Evolutionary conservation across 495 filamentous ascomycete genomes (phyloP).

Genomic region (Aspergillus bertholletiae): DNA sequence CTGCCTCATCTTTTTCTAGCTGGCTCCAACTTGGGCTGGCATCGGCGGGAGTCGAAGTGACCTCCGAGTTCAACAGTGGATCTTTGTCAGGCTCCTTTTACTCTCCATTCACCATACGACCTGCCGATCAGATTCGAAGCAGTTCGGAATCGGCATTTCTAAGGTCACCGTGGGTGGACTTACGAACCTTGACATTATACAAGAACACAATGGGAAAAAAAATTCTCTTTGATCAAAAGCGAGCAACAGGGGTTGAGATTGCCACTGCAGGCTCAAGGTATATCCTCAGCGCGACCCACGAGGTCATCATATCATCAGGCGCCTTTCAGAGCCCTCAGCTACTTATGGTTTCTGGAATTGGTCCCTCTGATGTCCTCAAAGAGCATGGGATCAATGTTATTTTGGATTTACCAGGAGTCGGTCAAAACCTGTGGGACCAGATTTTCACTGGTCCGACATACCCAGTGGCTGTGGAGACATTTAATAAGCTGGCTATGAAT

Average conservation of each 20-base stretch:
- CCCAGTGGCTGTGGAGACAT: constrained; percentile 37
- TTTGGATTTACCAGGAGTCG: constrained; percentile 45
- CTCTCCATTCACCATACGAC: constrained; percentile 31
- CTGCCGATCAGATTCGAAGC: constrained; percentile 26
- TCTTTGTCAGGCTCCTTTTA: constrained; percentile 38
- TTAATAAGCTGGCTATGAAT: constrained; percentile 20
- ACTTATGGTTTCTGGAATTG: constrained; percentile 49
- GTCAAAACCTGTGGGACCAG: constrained; percentile 50
- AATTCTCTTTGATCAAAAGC: constrained; percentile 35
- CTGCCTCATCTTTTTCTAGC: constrained; percentile 27
- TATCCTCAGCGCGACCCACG: constrained; percentile 37
- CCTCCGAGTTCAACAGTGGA: constrained; percentile 27
- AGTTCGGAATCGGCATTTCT: constrained; percentile 40
- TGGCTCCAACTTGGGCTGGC: constrained; percentile 27
- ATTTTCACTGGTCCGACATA: constrained; percentile 32
- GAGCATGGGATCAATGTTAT: constrained; percentile 35
- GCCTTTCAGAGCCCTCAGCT: constrained; percentile 48
- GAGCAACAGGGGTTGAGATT: constrained; percentile 17
- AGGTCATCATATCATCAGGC: constrained; percentile 56
- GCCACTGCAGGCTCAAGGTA: constrained; percentile 19
- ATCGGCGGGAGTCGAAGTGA: constrained; percentile 24
- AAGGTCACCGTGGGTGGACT: neutral
- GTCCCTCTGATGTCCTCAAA: constrained; percentile 28
- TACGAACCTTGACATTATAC: constrained; percentile 25
- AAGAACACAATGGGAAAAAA: constrained; percentile 33